Conservation (phyloP, 371 early-diverging fungal genomes). For the Capillidium rhysosporum region DNA sequence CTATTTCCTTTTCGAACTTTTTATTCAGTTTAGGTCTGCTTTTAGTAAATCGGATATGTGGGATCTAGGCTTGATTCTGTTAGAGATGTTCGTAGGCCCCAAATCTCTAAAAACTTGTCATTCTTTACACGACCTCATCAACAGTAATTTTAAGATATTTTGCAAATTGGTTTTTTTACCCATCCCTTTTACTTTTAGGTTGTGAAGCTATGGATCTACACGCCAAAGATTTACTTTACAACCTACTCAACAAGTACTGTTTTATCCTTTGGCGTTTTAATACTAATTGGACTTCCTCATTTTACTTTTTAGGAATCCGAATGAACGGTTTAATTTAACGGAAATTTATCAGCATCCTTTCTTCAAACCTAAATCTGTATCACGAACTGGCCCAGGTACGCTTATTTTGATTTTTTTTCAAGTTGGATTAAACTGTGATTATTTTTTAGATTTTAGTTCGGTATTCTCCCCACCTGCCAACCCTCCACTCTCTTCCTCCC, state of each 20-base stretch:
- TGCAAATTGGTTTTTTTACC: too few species aligned
- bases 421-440: too few species aligned
- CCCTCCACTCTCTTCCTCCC: conserved; percentile 5
- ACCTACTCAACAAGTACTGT: conserved; percentile 25
- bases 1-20: background rate
- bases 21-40: background rate
- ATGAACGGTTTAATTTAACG: conserved; percentile 37
- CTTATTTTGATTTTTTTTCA: background rate
- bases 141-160: conserved; percentile 11
- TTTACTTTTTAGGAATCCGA: conserved; percentile 21
- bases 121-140: conserved; percentile 28
- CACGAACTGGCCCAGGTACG: background rate
- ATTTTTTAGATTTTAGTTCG: too few species aligned
- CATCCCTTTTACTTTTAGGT: too few species aligned
- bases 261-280: background rate
- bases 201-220: too few species aligned
- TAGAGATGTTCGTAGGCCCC: conserved; percentile 53
- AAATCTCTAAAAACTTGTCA: conserved; percentile 30
- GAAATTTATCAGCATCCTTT: conserved; percentile 47
- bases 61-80: conserved; percentile 43
- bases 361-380: conserved; percentile 13
- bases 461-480: too few species aligned
- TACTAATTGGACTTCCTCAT: too few species aligned
- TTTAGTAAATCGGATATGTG: conserved; percentile 51
- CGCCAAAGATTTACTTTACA: conserved; percentile 21